Percentiles rank a stretch among this genome's conserved stretches.
These are phyloP conservation scores for Medicago lupulina DNA, from an alignment of 306 rosid genomes.

Conservation along the genomic window DNA sequence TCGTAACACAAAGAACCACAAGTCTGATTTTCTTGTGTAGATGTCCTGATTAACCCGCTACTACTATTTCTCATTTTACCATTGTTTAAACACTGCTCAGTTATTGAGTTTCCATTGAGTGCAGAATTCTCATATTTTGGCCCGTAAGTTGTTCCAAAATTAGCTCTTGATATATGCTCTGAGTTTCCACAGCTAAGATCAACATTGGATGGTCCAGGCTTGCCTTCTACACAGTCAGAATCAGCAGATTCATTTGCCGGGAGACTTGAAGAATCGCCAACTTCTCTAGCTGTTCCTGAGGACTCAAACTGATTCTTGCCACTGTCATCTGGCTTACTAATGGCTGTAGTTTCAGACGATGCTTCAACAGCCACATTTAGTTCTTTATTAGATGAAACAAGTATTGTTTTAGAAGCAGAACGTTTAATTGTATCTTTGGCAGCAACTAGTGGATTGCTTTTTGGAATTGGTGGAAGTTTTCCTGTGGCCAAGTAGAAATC, in stretches of 20 bases:
- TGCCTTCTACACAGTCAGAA: slow-evolving; percentile 66
- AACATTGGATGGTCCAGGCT: slow-evolving; percentile 51
- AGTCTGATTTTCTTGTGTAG: slow-evolving; percentile 58
- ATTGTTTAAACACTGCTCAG: slow-evolving; percentile 51
- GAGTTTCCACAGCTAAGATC: slow-evolving; percentile 62
- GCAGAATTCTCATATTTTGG: slow-evolving; percentile 44
- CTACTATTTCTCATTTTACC: slow-evolving; percentile 52
- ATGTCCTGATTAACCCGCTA: slow-evolving; percentile 51
- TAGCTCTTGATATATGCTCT: slow-evolving; percentile 54
- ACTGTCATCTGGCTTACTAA: slow-evolving; percentile 56
- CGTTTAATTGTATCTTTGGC: slow-evolving; percentile 62
- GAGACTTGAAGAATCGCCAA: slow-evolving; percentile 64
- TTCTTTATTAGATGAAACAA: slow-evolving; percentile 60
- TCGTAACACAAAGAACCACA: slow-evolving; percentile 77
- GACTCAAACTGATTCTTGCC: slow-evolving; percentile 72
- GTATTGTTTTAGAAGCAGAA: slow-evolving; percentile 53
- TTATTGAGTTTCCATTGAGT: slow-evolving; percentile 40
- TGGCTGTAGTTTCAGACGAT: slow-evolving; percentile 69
- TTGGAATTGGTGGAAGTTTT: slow-evolving; percentile 82
- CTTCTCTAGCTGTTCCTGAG: slow-evolving; percentile 56
- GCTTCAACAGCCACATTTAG: slow-evolving; percentile 68
- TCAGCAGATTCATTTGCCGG: slow-evolving; percentile 66
- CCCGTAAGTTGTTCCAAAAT: slow-evolving; percentile 44
- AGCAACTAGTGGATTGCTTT: slow-evolving; percentile 60
- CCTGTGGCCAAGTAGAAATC: slow-evolving; percentile 90